Base-by-base conservation (phyloP, 202 grass and related monocot genomes). In the Zoysia matrella region DNA sequence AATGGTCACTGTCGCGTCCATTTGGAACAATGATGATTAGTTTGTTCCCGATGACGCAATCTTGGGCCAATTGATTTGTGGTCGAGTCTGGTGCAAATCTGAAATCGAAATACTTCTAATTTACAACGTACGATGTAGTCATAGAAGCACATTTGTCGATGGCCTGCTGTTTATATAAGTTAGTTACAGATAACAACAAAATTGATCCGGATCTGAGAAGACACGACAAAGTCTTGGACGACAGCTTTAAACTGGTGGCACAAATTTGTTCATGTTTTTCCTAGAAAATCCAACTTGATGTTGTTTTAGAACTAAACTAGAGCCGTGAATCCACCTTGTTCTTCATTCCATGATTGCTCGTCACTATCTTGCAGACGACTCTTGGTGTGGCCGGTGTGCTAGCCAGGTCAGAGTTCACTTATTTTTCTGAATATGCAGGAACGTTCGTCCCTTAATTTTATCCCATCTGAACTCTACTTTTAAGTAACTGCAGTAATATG, bases 1-100 rank as follows among this genome's bases (percentile, higher is more conserved):
- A 82, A 71, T 82, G 72, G 51, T 58, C 36, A 81, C 63, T 64
- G 71, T 54, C 42, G 78, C 1, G 54, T 65, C 85, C 85, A 87
- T 82, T 87, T 87, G 85, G 73, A 87, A 77, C 56, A 42, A 82
- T 77, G 78, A 76, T 87, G 60, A 42, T 65, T 55, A 79, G 50
- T 14, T 50, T 50, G 12, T 14, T 22, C 77, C 49, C 3, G 14
- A 58, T 73, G 60, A 36, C 83, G 22, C 14, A 58, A 67, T 85
- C 60, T 74, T 12, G 48, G 47, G 65, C 54, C 5, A 16, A 57
- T 76, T 65, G 71, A 76, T 81, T 76, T 77, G 40, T 44, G 72
- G 46, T 45, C 45, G 72, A 87, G 22, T 87, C 47, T 69, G 71
- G 40, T n/a, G 46, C 39, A 61, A 81, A 52, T 18, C 15, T 67